Conservation (phyloP, 164 flowering plant species). For the Berberis thunbergii region DNA sequence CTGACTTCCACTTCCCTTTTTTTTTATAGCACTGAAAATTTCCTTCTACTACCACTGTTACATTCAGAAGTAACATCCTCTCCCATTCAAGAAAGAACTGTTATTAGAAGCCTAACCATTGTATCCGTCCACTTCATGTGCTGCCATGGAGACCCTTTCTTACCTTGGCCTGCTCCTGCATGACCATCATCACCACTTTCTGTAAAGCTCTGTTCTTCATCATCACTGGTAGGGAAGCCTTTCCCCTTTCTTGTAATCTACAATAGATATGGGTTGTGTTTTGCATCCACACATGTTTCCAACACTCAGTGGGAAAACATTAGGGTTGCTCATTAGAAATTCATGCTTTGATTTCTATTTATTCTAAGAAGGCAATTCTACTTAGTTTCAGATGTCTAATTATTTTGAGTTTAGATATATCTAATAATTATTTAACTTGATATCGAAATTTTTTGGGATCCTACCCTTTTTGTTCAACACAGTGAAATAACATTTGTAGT, state of each 20-base stretch:
- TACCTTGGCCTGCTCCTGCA: conserved; percentile 26
- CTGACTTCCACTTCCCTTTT: conserved; percentile 80
- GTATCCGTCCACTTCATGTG: conserved; percentile 78
- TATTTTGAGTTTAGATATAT: too few relatives aligned
- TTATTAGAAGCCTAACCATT: conserved; percentile 73
- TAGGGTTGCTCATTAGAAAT: conserved; percentile 13
- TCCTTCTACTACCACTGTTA: conserved; percentile 40
- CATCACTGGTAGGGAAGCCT: conserved; percentile 42
- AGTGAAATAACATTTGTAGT: too few relatives aligned
- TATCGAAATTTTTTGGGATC: too few relatives aligned
- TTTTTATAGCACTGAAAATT: conserved; percentile 42
- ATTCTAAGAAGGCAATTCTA: too few relatives aligned
- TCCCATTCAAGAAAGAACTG: conserved; percentile 62
- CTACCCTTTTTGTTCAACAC: too few relatives aligned
- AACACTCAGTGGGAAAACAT: conserved; percentile 43
- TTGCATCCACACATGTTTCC: conserved; percentile 40
- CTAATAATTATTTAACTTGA: too few relatives aligned
- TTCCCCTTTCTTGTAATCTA: conserved; percentile 34
- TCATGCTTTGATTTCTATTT: too few relatives aligned
- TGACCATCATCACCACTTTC: conserved; percentile 40
- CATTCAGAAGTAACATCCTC: conserved; percentile 45
- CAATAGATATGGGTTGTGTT: conserved; percentile 21
- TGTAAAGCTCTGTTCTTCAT: conserved; percentile 46
- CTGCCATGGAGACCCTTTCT: conserved; percentile 55
- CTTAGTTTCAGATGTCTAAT: too few relatives aligned